Base-by-base conservation (phyloP, 139 green algal genomes). In the Penium margaritaceum region DNA sequence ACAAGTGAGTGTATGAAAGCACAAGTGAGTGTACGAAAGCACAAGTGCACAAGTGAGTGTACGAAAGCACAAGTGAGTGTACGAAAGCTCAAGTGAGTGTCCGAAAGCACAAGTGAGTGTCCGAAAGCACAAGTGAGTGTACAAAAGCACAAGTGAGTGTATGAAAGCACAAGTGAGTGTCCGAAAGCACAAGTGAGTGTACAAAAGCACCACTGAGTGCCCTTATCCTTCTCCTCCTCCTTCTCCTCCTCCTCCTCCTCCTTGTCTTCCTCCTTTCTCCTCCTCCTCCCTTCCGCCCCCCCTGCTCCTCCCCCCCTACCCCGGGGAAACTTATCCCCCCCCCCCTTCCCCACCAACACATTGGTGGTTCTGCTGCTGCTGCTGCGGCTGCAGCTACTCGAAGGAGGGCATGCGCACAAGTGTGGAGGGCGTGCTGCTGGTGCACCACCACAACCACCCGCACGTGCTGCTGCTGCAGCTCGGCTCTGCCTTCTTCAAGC, bases 391-490 rank as follows among this genome's bases (percentile, higher is more conserved):
- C 32, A 74, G 63, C 19, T 78, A 78, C 46, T 29, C 21, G 37
- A 66, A 58, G 24, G 84, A 97, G 37, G 92, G 92, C 41, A 75
- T 89, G 63, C 82, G 91, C 15, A 82, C 88, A 2, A 90, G 85
- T 4, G 92, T 95, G 33, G 92, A 97, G 41, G 92, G 81, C 2
- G 77, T 97, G 3, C 41, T 97, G 33, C 55, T 97, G 21, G 92
- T 78, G 5, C 87, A 93, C 41, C 76, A 95, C 58, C 93, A 97
- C 87, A 91, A 90, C 64, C 89, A 95, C 75, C 91, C 92, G 5
- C 92, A 97, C 70, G 82, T 96, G 1, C 75, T 97, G 39, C 84
- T 97, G 5, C 74, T 97, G 24, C 92, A 97, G 68, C 78, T 92
- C 44, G 84, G 53, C 29, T 76, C 61, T 17, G 39, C 74, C 1